phyloP scores from a whole-genome alignment of 2,329 filamentous ascomycete genomes.

The Colletotrichum lindemuthianum region DNA sequence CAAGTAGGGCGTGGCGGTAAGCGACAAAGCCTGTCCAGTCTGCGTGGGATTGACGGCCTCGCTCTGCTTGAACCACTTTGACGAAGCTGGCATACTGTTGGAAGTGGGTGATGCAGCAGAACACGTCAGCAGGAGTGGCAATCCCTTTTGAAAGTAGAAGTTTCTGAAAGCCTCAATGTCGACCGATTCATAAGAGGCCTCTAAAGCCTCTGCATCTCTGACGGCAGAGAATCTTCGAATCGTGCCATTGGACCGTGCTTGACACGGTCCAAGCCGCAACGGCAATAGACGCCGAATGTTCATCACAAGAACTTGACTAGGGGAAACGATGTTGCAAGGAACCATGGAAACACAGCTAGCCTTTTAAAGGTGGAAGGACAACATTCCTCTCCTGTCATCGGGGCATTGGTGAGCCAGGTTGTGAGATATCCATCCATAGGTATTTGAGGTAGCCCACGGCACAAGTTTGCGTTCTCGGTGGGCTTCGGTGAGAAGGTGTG shows the following conservation, averaged over 20 bases:
- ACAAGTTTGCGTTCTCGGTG: too few relatives aligned
- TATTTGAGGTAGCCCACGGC: too few relatives aligned
- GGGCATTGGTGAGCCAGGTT: too few relatives aligned
- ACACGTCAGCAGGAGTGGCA: conserved; percentile 38
- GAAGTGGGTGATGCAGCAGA: conserved; percentile 8
- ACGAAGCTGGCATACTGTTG: conserved; percentile 37
- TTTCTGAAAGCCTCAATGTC: conserved; percentile 24
- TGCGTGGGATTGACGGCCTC: not conserved
- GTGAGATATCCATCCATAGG: too few relatives aligned
- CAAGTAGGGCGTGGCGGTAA: conserved; percentile 35
- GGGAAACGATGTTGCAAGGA: too few relatives aligned
- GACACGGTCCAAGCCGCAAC: too few relatives aligned
- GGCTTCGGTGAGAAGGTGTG: too few relatives aligned
- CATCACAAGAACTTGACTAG: too few relatives aligned
- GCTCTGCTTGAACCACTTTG: conserved; percentile 42
- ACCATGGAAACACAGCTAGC: too few relatives aligned
- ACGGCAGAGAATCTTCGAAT: conserved; percentile 14
- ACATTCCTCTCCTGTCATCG: too few relatives aligned
- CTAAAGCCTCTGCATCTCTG: not conserved
- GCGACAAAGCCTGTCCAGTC: not conserved
- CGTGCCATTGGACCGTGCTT: not conserved
- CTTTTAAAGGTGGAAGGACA: too few relatives aligned
- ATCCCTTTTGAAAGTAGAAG: conserved; percentile 12
- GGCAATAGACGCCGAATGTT: too few relatives aligned
- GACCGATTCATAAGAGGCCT: conserved; percentile 16